Evolutionary conservation across 164 flowering plant genomes (phyloP).

Genomic region (Berberis thunbergii): DNA sequence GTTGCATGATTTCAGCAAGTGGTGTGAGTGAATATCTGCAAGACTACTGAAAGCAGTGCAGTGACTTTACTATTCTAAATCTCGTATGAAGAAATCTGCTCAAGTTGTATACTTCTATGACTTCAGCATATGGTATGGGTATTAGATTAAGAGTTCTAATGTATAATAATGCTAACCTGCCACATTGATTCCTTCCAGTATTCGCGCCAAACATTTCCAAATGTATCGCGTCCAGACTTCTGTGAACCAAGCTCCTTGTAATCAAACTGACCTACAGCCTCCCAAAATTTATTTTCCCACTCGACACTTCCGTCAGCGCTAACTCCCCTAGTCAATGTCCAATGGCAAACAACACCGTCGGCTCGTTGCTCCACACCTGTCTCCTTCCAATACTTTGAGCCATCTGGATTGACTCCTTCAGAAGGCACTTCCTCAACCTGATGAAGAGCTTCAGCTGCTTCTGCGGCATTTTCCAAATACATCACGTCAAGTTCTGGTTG

Average conservation of each 20-base stretch:
- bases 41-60: too few species aligned
- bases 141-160: background rate
- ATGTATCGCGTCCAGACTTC: constrained; percentile 89
- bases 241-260: constrained; percentile 97
- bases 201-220: constrained; percentile 92
- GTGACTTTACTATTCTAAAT: too few species aligned
- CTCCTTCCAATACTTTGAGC: constrained; percentile 91
- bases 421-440: constrained; percentile 24
- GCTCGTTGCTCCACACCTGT: constrained; percentile 71
- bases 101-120: background rate
- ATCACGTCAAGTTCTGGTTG: constrained; percentile 32
- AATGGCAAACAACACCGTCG: constrained; percentile 84
- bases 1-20: too few species aligned
- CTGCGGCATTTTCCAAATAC: constrained; percentile 60
- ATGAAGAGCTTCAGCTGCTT: constrained; percentile 61
- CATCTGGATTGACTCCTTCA: constrained; percentile 55
- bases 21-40: too few species aligned
- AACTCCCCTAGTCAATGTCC: constrained; percentile 90
- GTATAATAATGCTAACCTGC: constrained; percentile 43
- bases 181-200: constrained; percentile 89
- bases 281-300: constrained; percentile 98
- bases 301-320: constrained; percentile 66
- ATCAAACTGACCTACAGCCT: constrained; percentile 71
- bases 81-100: too few species aligned
- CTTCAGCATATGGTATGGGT: background rate